Evolutionary conservation across 345 rosid genomes (phyloP).

Genomic region (Eucalyptus rudis): DNA sequence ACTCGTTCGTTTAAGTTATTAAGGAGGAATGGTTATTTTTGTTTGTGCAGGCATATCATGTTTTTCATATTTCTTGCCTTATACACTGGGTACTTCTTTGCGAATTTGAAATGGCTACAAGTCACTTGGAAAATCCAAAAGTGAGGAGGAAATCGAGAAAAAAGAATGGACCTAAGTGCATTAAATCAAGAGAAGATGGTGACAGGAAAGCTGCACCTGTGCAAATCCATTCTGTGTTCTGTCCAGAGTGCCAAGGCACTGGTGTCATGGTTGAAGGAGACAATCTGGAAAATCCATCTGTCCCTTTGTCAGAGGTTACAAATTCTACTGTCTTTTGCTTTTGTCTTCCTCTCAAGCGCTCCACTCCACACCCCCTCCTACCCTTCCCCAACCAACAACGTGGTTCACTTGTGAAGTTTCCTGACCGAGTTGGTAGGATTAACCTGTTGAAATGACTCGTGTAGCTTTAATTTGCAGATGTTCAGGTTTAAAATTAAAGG

Average conservation of each 20-base stretch:
- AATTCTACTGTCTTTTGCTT: neutral
- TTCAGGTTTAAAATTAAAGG: conserved; percentile 65
- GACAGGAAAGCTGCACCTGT: conserved; percentile 6
- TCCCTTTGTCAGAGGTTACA: conserved; percentile 74
- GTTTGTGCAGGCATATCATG: conserved; percentile 61
- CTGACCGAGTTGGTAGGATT: neutral
- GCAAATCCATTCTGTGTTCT: conserved; percentile 52
- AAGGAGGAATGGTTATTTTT: neutral
- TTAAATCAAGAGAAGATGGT: conserved; percentile 13
- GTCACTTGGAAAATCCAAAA: conserved; percentile 22
- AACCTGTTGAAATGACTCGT: neutral
- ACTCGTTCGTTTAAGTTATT: neutral
- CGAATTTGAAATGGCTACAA: conserved; percentile 49
- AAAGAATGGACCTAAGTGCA: conserved; percentile 30
- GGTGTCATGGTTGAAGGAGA: conserved; percentile 45
- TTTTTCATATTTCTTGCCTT: conserved; percentile 84
- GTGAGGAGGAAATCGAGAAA: conserved; percentile 39
- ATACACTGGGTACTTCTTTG: conserved; percentile 85
- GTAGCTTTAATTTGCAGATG: conserved; percentile 29
- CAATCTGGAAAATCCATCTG: conserved; percentile 42
- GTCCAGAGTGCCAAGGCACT: conserved; percentile 96
- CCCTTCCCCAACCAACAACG: neutral
- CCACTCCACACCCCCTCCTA: neutral
- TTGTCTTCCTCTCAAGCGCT: neutral
- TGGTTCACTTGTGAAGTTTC: neutral